These are phyloP conservation scores for Pichia ethanolica DNA, from an alignment of 805 yeast species.

Conservation along the genomic window DNA sequence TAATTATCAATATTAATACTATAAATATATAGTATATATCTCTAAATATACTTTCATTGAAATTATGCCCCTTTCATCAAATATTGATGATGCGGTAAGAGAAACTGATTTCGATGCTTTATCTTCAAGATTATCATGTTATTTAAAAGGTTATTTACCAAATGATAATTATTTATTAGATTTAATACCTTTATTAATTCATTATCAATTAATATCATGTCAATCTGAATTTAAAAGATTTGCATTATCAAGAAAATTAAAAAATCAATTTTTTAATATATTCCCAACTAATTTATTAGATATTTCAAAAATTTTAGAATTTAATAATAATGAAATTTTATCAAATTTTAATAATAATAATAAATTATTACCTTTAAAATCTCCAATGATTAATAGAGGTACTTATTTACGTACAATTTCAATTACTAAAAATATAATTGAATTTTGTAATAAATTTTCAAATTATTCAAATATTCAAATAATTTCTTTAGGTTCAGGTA, in stretches of 20 bases:
- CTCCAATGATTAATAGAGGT: constrained; percentile 66
- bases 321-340: neutral
- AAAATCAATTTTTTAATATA: constrained; percentile 31
- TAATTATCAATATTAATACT: too few species aligned
- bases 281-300: constrained; percentile 1
- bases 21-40: too few species aligned
- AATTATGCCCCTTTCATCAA: too few species aligned
- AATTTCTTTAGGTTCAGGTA: constrained; percentile 73
- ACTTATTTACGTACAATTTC: constrained; percentile 54
- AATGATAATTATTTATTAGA: constrained; percentile 30
- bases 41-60: too few species aligned
- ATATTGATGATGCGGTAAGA: constrained; percentile 18
- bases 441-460: constrained; percentile 31
- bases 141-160: constrained; percentile 38
- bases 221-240: constrained; percentile 30
- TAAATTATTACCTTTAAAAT: constrained; percentile 24
- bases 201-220: constrained; percentile 28
- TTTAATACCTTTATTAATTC: constrained; percentile 29
- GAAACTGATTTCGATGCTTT: constrained; percentile 64
- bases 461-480: constrained; percentile 36
- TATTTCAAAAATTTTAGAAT: constrained; percentile 1
- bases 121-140: constrained; percentile 55
- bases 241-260: constrained; percentile 30
- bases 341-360: neutral
- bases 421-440: constrained; percentile 39